Base-by-base conservation (phyloP, 23 red algal genomes). In the Gracilariopsis chorda region DNA sequence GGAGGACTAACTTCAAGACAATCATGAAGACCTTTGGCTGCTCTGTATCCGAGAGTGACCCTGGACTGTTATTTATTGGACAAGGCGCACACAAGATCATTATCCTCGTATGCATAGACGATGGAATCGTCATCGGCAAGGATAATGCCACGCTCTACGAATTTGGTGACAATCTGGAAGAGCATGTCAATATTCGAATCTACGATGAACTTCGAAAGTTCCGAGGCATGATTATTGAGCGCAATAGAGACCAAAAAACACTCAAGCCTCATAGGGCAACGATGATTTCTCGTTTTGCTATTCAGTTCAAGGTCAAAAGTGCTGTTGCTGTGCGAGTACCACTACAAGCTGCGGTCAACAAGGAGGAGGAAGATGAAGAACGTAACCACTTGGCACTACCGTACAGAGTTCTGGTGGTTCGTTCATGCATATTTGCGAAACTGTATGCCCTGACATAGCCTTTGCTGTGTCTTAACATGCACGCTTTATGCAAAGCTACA, bases 371-470 rank as follows among this genome's bases (percentile, higher is more conserved):
- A 16, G 12, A 3, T 32, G 5, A 9, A 3, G 27, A n/a, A n/a
- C n/a, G n/a, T n/a, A n/a, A n/a, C n/a, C n/a, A n/a, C n/a, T n/a
- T n/a, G n/a, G n/a, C n/a, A n/a, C n/a, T n/a, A 13, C 73, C 43
- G 1, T 73, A 55, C 77, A 71, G 45, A 24, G 33, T 76, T 48
- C 33, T 77, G 4, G 56, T 80, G 16, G 77, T 11, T n/a, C 59
- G 4, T 59, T 92, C 3, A 51, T 92, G 6, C 63, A 92, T 41
- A 25, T 92, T 25, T 33, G 32, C 2, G 82, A 68, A 48, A 92
- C 88, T 45, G 47, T 1, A 1, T 53, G 75, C 16, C 88, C 88
- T 23, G 74, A 83, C 51, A 92, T 92, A 53, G 41, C 69, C 10
- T 92, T 78, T 82, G 44, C 88, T 19, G 64, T 51, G 6, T 37